Percentiles rank a stretch among this genome's conserved stretches.
Evolutionary conservation across 2,329 filamentous ascomycete genomes (phyloP).

Genomic region (Colletotrichum sp.): DNA sequence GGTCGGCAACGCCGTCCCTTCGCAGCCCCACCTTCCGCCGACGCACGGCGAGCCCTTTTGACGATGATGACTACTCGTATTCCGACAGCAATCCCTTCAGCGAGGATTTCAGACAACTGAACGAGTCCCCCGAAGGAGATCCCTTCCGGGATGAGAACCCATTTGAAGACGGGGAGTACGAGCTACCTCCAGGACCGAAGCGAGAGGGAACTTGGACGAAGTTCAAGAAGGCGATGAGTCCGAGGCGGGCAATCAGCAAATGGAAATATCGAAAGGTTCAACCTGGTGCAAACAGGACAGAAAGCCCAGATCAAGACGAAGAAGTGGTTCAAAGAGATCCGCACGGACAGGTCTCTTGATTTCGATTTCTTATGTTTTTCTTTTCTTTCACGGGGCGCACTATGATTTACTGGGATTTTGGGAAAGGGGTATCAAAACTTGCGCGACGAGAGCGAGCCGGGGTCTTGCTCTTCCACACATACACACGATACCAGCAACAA

Average conservation of each 20-base stretch:
- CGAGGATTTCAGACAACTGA: slow-evolving; percentile 11
- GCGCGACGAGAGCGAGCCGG: not conserved
- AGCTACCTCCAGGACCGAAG: not conserved
- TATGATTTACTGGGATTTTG: not conserved
- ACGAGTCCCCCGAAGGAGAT: not conserved
- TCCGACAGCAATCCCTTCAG: slow-evolving; percentile 12
- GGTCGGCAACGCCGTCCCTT: slow-evolving; percentile 7
- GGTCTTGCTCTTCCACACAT: not conserved
- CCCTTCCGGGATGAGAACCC: not conserved
- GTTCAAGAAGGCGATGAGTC: slow-evolving; percentile 19
- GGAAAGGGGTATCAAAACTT: not conserved
- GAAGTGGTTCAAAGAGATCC: not conserved
- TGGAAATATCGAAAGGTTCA: slow-evolving; percentile 16
- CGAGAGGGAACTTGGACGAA: slow-evolving; percentile 11
- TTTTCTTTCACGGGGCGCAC: not conserved
- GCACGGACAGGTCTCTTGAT: not conserved
- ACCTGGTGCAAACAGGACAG: not conserved
- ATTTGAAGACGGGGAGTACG: slow-evolving; percentile 16
- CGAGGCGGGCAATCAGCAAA: slow-evolving; percentile 12
- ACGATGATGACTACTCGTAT: slow-evolving; percentile 11
- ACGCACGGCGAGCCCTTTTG: slow-evolving; percentile 3
- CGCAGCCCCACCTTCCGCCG: slow-evolving; percentile 12
- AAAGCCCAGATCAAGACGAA: not conserved
- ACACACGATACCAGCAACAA: not conserved
- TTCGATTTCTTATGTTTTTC: rapidly evolving